Conservation (phyloP, 1,139 yeast genomes). For the Kodamaea suecica region DNA sequence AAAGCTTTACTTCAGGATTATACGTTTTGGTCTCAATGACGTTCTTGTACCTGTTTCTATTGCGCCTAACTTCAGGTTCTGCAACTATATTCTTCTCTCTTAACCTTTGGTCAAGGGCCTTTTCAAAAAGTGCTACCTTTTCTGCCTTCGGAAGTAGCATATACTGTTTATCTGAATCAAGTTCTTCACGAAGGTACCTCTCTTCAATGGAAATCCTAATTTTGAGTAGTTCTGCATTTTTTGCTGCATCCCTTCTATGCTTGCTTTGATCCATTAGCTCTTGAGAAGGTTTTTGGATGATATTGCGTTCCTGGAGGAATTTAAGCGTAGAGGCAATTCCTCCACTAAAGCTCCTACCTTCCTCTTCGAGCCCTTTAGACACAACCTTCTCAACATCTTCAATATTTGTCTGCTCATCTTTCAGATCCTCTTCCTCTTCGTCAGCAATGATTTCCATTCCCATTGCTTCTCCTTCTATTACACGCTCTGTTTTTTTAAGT, state of each 20-base stretch:
- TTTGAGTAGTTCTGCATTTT: constrained; percentile 32
- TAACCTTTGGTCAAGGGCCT: constrained; percentile 30
- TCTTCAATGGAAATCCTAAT: constrained; percentile 38
- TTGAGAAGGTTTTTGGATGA: constrained; percentile 20
- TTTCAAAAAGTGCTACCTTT: constrained; percentile 26
- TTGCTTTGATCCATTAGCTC: constrained; percentile 16
- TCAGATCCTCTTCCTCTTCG: constrained; percentile 6
- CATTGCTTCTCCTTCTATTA: constrained; percentile 2
- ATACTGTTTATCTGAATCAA: constrained; percentile 30
- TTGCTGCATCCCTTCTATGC: constrained; percentile 27
- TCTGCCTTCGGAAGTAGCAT: constrained; percentile 30
- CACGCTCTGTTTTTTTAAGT: constrained; percentile 2
- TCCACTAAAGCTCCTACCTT: neutral
- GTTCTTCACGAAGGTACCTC: constrained; percentile 39
- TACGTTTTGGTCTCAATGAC: constrained; percentile 29
- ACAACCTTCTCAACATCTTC: constrained; percentile 9
- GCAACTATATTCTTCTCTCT: constrained; percentile 24
- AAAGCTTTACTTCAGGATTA: constrained; percentile 62
- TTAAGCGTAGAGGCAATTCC: constrained; percentile 35
- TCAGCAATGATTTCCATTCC: constrained; percentile 5
- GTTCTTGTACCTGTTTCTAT: constrained; percentile 3
- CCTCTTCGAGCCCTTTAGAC: neutral
- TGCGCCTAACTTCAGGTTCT: constrained; percentile 8
- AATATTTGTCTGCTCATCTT: constrained; percentile 7
- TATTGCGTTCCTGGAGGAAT: constrained; percentile 48